Evolutionary conservation across 1,139 yeast species (phyloP), one percentile per base, ranked within the genome.

Genomic region (Kurtzmaniella natalensis): DNA sequence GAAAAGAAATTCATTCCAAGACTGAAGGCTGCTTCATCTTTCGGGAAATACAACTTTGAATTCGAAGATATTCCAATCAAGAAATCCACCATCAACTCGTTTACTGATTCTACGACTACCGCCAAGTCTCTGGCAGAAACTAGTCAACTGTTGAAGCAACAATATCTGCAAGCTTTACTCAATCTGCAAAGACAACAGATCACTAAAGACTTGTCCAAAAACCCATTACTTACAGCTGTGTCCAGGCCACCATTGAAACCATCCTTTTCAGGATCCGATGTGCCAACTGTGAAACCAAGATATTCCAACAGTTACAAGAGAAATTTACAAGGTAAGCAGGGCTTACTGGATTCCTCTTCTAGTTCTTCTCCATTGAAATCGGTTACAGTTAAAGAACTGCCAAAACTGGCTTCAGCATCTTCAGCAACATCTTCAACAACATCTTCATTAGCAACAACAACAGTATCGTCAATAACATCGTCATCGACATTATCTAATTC

Each of bases 231-330:
- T 6, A 8, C 26, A 7, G 13, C 16, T 11, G 13, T 13, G 7
- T 11, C 16, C 8, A 47, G 61, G 42, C 63, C 62, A 9, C 47
- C 48, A 10, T 47, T 59, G 33, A 55, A 44, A 33, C 42, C 47
- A 21, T 53, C 60, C 13, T 55, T 37, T 39, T 56, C 60, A 22
- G 37, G 55, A 3, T 50, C 52, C 24, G 64, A 58, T 40, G 45
- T 57, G 11, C 37, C 43, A n/a, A 37, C 44, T 13, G 38, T 40
- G 16, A 42, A 43, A 10, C 46, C 45, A 15, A 33, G 37, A 27
- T 38, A 40, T 24, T 40, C 42, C 14, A 37, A 42, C 28, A 34
- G 35, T 18, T 40, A 21, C 30, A 37, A 35, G 30, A 24, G 33
- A 18, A 37, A 32, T 14, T 16, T 22, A 18, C 26, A 17, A 13